Evolutionary conservation across 441 rosid species (phyloP).

Genomic region (Bocquillonia castaneifolia): DNA sequence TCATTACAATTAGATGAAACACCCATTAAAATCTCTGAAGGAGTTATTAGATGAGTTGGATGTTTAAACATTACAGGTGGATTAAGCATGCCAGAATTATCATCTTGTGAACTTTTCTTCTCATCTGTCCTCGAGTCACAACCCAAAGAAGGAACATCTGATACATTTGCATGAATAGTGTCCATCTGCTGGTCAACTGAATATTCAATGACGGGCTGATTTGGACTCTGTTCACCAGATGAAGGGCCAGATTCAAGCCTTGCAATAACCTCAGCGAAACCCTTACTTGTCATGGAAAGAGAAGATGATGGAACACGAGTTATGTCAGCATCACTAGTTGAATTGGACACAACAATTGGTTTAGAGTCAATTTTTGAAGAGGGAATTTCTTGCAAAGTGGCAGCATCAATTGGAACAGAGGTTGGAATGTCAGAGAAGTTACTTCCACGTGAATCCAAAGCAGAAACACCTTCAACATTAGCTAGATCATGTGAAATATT

Average conservation of each 20-base stretch:
- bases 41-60: constrained; percentile 81
- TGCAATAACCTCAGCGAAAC: constrained; percentile 31
- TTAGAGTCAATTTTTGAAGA: constrained; percentile 38
- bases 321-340: constrained; percentile 42
- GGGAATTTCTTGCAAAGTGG: constrained; percentile 29
- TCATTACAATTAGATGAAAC: constrained; percentile 47
- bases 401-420: constrained; percentile 33
- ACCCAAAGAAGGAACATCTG: constrained; percentile 36
- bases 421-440: constrained; percentile 36
- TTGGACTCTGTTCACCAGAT: constrained; percentile 33
- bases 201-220: constrained; percentile 40
- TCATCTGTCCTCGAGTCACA: constrained; percentile 44
- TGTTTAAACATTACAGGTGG: constrained; percentile 47
- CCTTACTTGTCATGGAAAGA: constrained; percentile 50
- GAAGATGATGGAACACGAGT: constrained; percentile 39
- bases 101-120: constrained; percentile 38
- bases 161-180: constrained; percentile 28
- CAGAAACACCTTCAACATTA: constrained; percentile 37
- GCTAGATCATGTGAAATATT: constrained; percentile 33
- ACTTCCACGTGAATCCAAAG: constrained; percentile 33
- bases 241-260: constrained; percentile 38
- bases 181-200: constrained; percentile 53
- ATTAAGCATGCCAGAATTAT: constrained; percentile 37
- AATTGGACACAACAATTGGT: constrained; percentile 34
- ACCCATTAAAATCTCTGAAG: constrained; percentile 63